Base-by-base conservation (phyloP, 2,329 filamentous ascomycete genomes). In the Cladorrhinum sp. region DNA sequence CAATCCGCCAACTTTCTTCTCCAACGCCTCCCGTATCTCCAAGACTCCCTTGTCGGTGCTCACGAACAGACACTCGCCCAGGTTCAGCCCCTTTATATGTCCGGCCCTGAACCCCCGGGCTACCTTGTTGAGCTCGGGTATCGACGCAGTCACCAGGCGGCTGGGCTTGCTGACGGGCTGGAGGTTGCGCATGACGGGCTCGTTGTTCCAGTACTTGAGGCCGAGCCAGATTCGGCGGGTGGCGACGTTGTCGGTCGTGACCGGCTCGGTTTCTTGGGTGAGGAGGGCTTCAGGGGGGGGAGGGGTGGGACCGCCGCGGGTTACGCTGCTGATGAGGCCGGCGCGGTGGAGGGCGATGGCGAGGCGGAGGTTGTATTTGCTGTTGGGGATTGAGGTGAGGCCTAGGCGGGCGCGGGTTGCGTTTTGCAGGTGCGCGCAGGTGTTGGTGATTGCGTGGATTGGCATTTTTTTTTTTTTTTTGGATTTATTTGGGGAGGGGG, bases 381-480 rank as follows among this genome's bases (percentile, higher is more conserved):
- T 88, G 78, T 89, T 88, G 51, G 88, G 86, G 65, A 96, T 83
- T 7, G 91, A 96, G 30, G 93, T 96, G 55, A 96, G 81, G 67
- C 89, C 90, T 0, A 97, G 86, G 1, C 89, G 87, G n/a, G 90
- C 91, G 70, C 87, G 87, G 60, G 89, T 89, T 67, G 90, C 91
- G 80, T 97, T 97, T 75, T 95, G 91, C 60, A 97, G 82, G 79
- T 96, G 92, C 67, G 92, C 92, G 82, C 91, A 96, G 77, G 93
- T 86, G 80, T 94, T 80, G 69, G 86, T 83, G 66, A 96, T 83
- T 76, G 88, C 86, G 72, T 84, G 80, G 76, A 96, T 83, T 70
- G 72, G 72, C 73, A 75, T 76, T 57, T 66, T 73, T 65, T 57
- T 59, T 70, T 60, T 30, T 3, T 58, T 52, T 18, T n/a, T n/a